Conservation (phyloP, 2,329 filamentous ascomycete genomes). For the Amylocarpus encephaloides region DNA sequence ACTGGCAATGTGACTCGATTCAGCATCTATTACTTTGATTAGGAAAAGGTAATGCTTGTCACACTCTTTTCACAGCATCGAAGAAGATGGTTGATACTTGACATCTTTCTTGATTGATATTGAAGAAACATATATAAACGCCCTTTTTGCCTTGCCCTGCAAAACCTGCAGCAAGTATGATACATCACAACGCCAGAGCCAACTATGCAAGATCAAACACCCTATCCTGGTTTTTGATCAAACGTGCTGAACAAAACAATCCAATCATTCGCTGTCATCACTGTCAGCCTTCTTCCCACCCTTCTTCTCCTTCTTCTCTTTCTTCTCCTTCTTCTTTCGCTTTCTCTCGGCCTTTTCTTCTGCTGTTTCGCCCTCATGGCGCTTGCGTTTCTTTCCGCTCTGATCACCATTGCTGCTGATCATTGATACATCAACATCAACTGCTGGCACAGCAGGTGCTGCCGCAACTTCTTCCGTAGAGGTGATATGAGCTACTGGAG, state of each 20-base stretch:
- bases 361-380: conserved; percentile 70
- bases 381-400: conserved; percentile 68
- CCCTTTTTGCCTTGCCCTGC: conserved; percentile 8
- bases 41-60: too few species aligned
- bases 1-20: too few species aligned
- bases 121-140: neutral
- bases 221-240: conserved; percentile 4
- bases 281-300: conserved; percentile 33
- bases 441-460: conserved; percentile 33
- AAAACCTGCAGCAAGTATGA: conserved; percentile 12
- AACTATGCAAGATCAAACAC: conserved; percentile 2
- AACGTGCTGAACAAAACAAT: neutral
- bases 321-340: conserved; percentile 47
- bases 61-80: too few species aligned
- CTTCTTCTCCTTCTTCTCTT: conserved; percentile 44
- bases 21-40: too few species aligned
- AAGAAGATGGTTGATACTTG: neutral
- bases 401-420: conserved; percentile 49
- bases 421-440: conserved; percentile 40
- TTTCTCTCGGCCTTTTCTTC: conserved; percentile 54
- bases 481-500: conserved; percentile 37
- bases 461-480: conserved; percentile 35
- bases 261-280: conserved; percentile 43
- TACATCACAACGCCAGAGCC: conserved; percentile 10
- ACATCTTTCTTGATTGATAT: too few species aligned